Percentiles rank a stretch among this genome's conserved stretches.
phyloP scores from a whole-genome alignment of 257 asterid genomes.

The Scutellaria minor region DNA sequence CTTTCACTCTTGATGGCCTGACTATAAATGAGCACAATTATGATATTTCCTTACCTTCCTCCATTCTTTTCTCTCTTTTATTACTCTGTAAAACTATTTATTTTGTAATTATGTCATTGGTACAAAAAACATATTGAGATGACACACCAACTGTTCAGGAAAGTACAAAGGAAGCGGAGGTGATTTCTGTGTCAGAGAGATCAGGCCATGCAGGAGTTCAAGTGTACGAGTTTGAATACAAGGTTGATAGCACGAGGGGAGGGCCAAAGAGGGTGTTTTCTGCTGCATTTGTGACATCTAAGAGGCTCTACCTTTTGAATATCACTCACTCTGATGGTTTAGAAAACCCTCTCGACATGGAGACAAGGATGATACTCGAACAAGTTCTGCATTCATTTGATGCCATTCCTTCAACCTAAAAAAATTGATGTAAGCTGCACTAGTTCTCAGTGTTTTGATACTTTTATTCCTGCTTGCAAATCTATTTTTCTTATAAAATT shows the following conservation, averaged over 20 bases:
- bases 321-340: constrained; percentile 67
- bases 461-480: not conserved
- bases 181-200: constrained; percentile 80
- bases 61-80: not conserved
- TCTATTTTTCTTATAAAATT: not conserved
- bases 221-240: constrained; percentile 93
- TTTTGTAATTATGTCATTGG: not conserved
- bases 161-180: constrained; percentile 86
- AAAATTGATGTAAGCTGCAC: constrained; percentile 31
- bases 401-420: constrained; percentile 49
- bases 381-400: constrained; percentile 86
- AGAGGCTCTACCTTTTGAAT: constrained; percentile 81
- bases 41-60: not conserved
- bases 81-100: not conserved
- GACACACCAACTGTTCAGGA: constrained; percentile 51
- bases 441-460: constrained; percentile 8
- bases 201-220: constrained; percentile 59
- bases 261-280: constrained; percentile 88
- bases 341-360: constrained; percentile 62
- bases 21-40: constrained; percentile 2
- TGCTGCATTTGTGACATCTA: constrained; percentile 84
- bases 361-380: constrained; percentile 61
- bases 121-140: not conserved
- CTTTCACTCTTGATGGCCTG: not conserved
- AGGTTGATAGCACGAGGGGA: constrained; percentile 86